Base-by-base conservation (phyloP, 306 rosid species). In the Urtica urens region DNA sequence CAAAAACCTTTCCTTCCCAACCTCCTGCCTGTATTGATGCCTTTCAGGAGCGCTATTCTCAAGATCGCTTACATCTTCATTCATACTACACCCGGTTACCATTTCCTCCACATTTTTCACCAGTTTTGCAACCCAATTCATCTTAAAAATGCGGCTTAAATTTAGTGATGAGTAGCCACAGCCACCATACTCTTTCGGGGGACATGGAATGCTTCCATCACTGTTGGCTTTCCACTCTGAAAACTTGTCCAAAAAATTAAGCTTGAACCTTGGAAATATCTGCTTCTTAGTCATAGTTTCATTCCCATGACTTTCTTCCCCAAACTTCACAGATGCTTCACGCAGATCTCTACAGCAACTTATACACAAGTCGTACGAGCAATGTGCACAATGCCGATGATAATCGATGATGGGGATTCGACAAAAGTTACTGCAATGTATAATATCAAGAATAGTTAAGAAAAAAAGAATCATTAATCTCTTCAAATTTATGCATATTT, bases 111-210 rank as follows among this genome's bases (percentile, higher is more conserved):
- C 96, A 77, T 92, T 92, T 72, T 92, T 92, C 43, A 75, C 87
- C 73, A 92, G 78, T 50, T 92, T 92, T 71, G 99, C 96, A 50
- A 92, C 96, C 99, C 96, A 85, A 46, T 90, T 90, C 96, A 82
- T 85, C 80, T 85, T 90, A 69, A 90, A 90, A 65, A 85, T 90
- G 64, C 96, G 87, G 59, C 83, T 77, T 67, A 85, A 80, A 61
- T 70, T 75, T 64, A 90, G 61, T 7, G 80, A 60, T 23, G 76
- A 72, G 69, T 55, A 56, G 53, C 86, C 85, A 68, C 99, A 90
- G 68, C 99, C 96, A 69, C 96, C 99, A 49, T 69, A 73, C 48
- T 84, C 93, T 75, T 65, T 75, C 40, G 95, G 92, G 53, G 96
- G 99, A 51, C 96, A 90, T 49, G 96, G 93, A 70, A 90, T 75